Evolutionary conservation across 805 yeast genomes (phyloP).

Genomic region (Monosporozyma yasuniensis): DNA sequence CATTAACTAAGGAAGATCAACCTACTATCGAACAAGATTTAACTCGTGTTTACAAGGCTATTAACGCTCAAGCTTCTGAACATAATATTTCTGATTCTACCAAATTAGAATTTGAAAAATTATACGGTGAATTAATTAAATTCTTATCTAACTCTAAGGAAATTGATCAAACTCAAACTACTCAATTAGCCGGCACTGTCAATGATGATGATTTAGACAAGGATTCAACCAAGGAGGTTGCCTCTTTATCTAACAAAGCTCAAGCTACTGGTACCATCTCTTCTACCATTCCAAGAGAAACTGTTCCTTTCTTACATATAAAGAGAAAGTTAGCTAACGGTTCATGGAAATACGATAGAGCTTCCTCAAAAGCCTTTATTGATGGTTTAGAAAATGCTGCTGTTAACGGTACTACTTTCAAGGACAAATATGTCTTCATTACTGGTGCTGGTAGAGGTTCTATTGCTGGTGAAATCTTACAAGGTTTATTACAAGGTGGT

Average conservation of each 20-base stretch:
- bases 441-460: slow-evolving; percentile 99
- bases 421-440: slow-evolving; percentile 78
- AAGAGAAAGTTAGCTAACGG: slow-evolving; percentile 68
- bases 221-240: slow-evolving; percentile 67
- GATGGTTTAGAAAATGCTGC: slow-evolving; percentile 93
- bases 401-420: slow-evolving; percentile 83
- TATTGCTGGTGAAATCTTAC: slow-evolving; percentile 93
- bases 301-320: slow-evolving; percentile 90
- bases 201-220: slow-evolving; percentile 45
- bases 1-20: slow-evolving; percentile 56
- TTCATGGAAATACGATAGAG: slow-evolving; percentile 76
- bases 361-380: slow-evolving; percentile 66
- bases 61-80: slow-evolving; percentile 55
- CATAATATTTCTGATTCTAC: slow-evolving; percentile 46
- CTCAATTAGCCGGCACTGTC: slow-evolving; percentile 44
- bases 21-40: slow-evolving; percentile 81
- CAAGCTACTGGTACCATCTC: slow-evolving; percentile 68
- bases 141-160: slow-evolving; percentile 63
- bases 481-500: slow-evolving; percentile 95
- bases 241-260: slow-evolving; percentile 68
- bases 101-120: slow-evolving; percentile 59
- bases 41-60: slow-evolving; percentile 71
- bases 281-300: slow-evolving; percentile 63
- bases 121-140: slow-evolving; percentile 61
- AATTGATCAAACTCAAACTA: slow-evolving; percentile 57